Conservation (phyloP, 805 yeast species). For the Suhomyces pyralidae region DNA sequence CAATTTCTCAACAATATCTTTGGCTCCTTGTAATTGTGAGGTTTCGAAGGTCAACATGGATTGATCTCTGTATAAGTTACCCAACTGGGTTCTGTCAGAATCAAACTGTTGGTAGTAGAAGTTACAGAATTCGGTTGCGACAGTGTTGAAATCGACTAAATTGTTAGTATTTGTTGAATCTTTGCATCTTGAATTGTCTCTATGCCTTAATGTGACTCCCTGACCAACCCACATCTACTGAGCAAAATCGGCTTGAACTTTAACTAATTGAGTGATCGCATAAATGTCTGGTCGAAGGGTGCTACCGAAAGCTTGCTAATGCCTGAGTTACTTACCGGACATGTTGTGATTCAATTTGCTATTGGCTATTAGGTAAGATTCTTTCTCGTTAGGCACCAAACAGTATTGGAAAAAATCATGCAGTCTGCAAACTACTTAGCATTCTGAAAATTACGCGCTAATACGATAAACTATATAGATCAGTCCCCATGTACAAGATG, state of each 20-base stretch:
- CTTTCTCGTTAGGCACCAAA: not conserved
- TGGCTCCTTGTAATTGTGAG: constrained; percentile 91
- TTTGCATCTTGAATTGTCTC: not conserved
- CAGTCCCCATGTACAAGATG: not conserved
- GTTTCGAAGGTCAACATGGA: constrained; percentile 98
- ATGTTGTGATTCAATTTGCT: not conserved
- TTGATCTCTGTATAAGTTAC: constrained; percentile 91
- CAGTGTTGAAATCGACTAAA: constrained; percentile 44
- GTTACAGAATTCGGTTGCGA: constrained; percentile 77
- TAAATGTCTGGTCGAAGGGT: not conserved
- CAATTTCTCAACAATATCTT: constrained; percentile 88
- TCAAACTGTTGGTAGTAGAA: constrained; percentile 96
- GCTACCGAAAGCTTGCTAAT: not conserved
- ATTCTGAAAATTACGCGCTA: constrained; percentile 1
- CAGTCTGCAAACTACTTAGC: not conserved
- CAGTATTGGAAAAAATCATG: not conserved
- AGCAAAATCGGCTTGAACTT: not conserved
- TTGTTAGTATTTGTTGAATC: not conserved
- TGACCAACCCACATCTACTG: not conserved
- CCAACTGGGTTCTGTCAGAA: constrained; percentile 86
- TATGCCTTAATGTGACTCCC: not conserved
- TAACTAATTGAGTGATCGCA: not conserved
- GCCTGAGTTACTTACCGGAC: not conserved
- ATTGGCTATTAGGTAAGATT: not conserved
- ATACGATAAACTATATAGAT: not conserved